Evolutionary conservation across 495 filamentous ascomycete species (phyloP), one percentile per base, ranked within the genome.

Genomic region (Symbiotaphrina buchneri): DNA sequence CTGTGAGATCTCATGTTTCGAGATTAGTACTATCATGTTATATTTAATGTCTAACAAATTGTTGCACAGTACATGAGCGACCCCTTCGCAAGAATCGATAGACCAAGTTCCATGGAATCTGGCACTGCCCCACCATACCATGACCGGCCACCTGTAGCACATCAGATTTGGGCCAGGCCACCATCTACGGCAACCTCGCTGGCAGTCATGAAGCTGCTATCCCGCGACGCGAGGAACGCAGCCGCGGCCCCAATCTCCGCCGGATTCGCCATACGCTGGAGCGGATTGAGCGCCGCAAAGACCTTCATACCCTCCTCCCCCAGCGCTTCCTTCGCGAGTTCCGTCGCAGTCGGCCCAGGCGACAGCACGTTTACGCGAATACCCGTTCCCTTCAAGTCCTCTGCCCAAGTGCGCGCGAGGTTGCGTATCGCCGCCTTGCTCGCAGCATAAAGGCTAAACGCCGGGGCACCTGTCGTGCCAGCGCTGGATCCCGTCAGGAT

Each of bases 171-270:
- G n/a, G n/a, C n/a, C n/a, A n/a, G n/a, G n/a, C n/a, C n/a, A n/a
- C n/a, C n/a, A n/a, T n/a, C n/a, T n/a, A n/a, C n/a, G n/a, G n/a
- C n/a, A n/a, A n/a, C n/a, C 21, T 36, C 37, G 28, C 33, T 38
- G 24, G 36, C 42, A 36, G 42, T 45, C 31, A 45, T 41, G 31
- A 38, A 45, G 30, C 37, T 40, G 37, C 42, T 45, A 22, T 42
- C 37, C 25, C 15, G 27, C 20, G 41, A 37, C 27, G 40, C 29
- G 32, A 45, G 35, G 30, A 45, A 45, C 10, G 39, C 30, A 26
- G 32, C 37, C 37, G 43, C 43, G 11, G 36, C 35, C n/a, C 31
- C 41, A 14, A 46, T 30, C 24, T 46, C 42, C 35, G 34, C 18
- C 14, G 40, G 35, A 17, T 40, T 33, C 10, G 41, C 42, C 36